Conservation (phyloP, 1,139 yeast genomes). For the Waltiozyma solani region DNA sequence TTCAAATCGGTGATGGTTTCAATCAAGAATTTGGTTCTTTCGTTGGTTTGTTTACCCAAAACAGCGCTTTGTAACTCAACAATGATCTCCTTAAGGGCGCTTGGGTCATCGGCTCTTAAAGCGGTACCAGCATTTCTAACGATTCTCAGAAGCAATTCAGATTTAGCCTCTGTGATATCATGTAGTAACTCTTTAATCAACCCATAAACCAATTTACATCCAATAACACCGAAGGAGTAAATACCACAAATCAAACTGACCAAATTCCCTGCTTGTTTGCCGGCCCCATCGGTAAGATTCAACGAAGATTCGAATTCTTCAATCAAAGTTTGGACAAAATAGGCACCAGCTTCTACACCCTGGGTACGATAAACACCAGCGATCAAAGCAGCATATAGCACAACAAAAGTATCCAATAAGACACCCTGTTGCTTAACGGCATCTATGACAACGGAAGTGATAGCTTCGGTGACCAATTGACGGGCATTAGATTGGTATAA, state of each 20-base stretch:
- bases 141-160: slow-evolving; percentile 67
- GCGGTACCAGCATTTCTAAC: slow-evolving; percentile 74
- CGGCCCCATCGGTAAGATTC: slow-evolving; percentile 19
- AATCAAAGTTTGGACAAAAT: slow-evolving; percentile 66
- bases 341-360: slow-evolving; percentile 90
- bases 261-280: slow-evolving; percentile 58
- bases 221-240: slow-evolving; percentile 67
- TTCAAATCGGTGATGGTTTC: slow-evolving; percentile 82
- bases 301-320: slow-evolving; percentile 46
- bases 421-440: slow-evolving; percentile 59
- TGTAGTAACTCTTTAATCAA: slow-evolving; percentile 47
- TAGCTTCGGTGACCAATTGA: slow-evolving; percentile 60
- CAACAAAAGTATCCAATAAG: slow-evolving; percentile 67
- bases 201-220: slow-evolving; percentile 71
- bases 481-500: slow-evolving; percentile 63
- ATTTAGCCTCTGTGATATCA: slow-evolving; percentile 57
- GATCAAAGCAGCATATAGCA: slow-evolving; percentile 70
- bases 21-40: slow-evolving; percentile 74
- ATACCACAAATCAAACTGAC: slow-evolving; percentile 67
- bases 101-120: slow-evolving; percentile 84
- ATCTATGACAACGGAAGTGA: slow-evolving; percentile 54
- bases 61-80: slow-evolving; percentile 41
- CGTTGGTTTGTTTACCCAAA: slow-evolving; percentile 30
- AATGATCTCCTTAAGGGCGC: slow-evolving; percentile 74
- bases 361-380: slow-evolving; percentile 67